phyloP scores from a whole-genome alignment of 2,329 filamentous ascomycete species.

The Penicillium capsulatum region DNA sequence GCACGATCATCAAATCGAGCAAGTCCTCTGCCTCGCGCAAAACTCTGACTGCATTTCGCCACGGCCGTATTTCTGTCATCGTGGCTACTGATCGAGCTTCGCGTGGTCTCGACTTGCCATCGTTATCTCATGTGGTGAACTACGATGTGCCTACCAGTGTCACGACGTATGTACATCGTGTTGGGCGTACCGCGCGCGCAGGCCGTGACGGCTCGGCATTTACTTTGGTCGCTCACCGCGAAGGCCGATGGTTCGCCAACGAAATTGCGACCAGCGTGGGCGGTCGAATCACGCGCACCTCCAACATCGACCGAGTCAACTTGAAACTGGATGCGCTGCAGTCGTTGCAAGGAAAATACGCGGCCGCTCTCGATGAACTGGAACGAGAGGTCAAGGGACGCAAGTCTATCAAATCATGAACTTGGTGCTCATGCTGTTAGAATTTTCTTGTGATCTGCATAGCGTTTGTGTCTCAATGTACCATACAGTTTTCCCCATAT shows the following conservation, averaged over 20 bases:
- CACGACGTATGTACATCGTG: conserved; percentile 82
- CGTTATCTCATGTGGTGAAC: conserved; percentile 81
- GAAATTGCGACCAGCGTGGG: conserved; percentile 59
- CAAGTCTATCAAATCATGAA: conserved; percentile 5
- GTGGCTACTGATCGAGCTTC: conserved; percentile 92
- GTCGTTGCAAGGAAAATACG: conserved; percentile 32
- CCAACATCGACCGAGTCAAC: conserved; percentile 28
- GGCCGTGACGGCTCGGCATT: conserved; percentile 72
- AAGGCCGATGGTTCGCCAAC: conserved; percentile 89
- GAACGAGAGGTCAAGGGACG: conserved; percentile 35
- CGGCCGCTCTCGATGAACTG: conserved; percentile 33
- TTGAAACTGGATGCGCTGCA: conserved; percentile 29
- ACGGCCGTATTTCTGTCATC: conserved; percentile 64
- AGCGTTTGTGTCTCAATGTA: conserved; percentile 11
- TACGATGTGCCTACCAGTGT: conserved; percentile 84
- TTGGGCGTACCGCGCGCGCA: conserved; percentile 84
- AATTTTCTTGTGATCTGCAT: conserved; percentile 1
- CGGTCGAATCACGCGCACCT: conserved; percentile 31
- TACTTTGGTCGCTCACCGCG: conserved; percentile 76
- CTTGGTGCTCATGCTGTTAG: not conserved
- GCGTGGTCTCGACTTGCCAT: conserved; percentile 77
- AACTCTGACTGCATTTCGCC: conserved; percentile 62
- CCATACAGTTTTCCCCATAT: too few species aligned
- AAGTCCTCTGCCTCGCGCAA: conserved; percentile 67
- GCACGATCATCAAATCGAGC: conserved; percentile 72